phyloP scores from a whole-genome alignment of 2,329 filamentous ascomycete species.

The Cercospora berteroae region DNA sequence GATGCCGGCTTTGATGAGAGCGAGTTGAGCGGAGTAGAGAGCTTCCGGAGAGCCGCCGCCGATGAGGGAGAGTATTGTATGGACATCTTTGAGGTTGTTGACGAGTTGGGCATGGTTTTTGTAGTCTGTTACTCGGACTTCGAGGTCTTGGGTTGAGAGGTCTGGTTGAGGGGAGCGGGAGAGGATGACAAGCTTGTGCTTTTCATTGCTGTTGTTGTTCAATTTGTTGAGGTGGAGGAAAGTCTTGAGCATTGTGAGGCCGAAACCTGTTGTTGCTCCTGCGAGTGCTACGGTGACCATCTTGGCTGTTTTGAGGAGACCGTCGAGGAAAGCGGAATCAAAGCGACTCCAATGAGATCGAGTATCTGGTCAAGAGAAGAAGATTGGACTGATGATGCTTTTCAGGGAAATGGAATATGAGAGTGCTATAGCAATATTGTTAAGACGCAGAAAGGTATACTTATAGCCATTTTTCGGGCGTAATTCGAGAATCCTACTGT shows the following conservation, averaged over 20 bases:
- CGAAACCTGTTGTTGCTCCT: slow-evolving; percentile 34
- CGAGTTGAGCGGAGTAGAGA: slow-evolving; percentile 42
- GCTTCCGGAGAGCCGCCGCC: slow-evolving; percentile 19
- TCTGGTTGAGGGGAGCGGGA: slow-evolving; percentile 31
- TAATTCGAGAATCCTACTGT: background rate
- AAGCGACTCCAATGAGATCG: too few relatives aligned
- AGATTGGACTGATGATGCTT: background rate
- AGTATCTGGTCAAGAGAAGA: background rate
- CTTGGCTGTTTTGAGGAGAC: background rate
- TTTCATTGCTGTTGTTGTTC: background rate
- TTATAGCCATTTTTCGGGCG: background rate
- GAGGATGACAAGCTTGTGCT: slow-evolving; percentile 31
- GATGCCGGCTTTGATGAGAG: slow-evolving; percentile 57
- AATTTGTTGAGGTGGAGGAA: slow-evolving; percentile 27
- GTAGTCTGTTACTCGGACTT: slow-evolving; percentile 33
- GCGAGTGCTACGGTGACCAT: slow-evolving; percentile 34
- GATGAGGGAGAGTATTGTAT: slow-evolving; percentile 35
- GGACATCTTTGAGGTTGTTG: slow-evolving; percentile 28
- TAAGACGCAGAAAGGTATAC: background rate
- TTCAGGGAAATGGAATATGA: background rate
- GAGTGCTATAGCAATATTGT: background rate
- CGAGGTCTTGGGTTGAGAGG: slow-evolving; percentile 23
- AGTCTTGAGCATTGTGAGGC: slow-evolving; percentile 31
- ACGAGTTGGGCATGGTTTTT: slow-evolving; percentile 26
- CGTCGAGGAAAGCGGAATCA: too few relatives aligned